Evolutionary conservation across 2,329 filamentous ascomycete species (phyloP).

Genomic region (Niveomyces coronatus): DNA sequence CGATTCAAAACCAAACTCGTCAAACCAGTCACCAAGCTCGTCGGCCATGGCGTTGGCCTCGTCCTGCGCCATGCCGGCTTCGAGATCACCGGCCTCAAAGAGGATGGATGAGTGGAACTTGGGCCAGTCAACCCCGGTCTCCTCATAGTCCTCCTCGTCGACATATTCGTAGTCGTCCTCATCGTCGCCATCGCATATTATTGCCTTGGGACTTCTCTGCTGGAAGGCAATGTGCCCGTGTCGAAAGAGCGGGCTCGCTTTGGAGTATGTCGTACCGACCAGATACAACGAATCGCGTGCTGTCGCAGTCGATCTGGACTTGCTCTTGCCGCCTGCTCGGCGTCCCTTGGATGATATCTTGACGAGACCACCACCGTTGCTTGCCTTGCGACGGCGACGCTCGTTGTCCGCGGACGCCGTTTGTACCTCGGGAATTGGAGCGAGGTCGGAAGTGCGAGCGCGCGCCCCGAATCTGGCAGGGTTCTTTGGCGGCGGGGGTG

Average conservation of each 20-base stretch:
- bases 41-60: conserved; percentile 33
- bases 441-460: conserved; percentile 19
- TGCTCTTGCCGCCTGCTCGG: neutral
- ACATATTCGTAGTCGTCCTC: neutral
- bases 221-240: conserved; percentile 8
- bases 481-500: conserved; percentile 9
- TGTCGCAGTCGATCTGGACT: neutral
- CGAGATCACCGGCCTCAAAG: conserved; percentile 44
- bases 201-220: neutral
- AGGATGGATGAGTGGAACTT: conserved; percentile 56
- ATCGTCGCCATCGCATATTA: neutral
- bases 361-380: neutral
- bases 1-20: conserved; percentile 36
- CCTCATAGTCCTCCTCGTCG: conserved; percentile 25
- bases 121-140: conserved; percentile 49
- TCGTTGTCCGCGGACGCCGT: conserved; percentile 9
- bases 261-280: conserved; percentile 6
- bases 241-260: conserved; percentile 7
- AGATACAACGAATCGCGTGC: conserved; percentile 6
- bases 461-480: conserved; percentile 9
- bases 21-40: conserved; percentile 41
- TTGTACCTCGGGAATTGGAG: conserved; percentile 32
- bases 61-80: conserved; percentile 30
- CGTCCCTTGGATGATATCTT: conserved; percentile 10
- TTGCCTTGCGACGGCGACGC: neutral